A percentile compares a stretch with the other conserved stretches of the same genome.
Conservation (phyloP, 352 stramenopile species). For the Pythium biforme region DNA sequence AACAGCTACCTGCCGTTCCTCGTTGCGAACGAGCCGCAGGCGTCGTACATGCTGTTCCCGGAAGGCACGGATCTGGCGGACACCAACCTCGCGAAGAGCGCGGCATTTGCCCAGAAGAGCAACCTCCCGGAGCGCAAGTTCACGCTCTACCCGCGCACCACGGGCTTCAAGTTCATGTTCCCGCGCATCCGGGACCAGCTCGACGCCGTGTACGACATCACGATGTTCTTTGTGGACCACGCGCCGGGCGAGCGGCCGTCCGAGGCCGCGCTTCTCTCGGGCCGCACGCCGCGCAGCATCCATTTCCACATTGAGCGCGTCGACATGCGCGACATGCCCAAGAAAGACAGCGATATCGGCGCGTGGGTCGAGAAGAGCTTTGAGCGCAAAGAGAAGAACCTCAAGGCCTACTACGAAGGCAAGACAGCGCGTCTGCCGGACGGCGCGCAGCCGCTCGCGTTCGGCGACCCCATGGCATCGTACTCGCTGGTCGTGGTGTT, state of each 20-base stretch:
- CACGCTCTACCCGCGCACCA: slow-evolving; percentile 77
- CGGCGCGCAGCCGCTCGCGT: slow-evolving; percentile 45
- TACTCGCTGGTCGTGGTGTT: slow-evolving; percentile 43
- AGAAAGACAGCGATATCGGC: slow-evolving; percentile 42
- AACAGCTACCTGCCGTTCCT: slow-evolving; percentile 59
- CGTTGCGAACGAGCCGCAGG: slow-evolving; percentile 38
- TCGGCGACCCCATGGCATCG: slow-evolving; percentile 31
- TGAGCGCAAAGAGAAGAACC: slow-evolving; percentile 57
- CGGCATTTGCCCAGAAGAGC: slow-evolving; percentile 54
- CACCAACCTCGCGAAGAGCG: slow-evolving; percentile 62
- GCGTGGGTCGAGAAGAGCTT: slow-evolving; percentile 68
- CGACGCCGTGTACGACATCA: slow-evolving; percentile 77
- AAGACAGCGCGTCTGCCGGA: slow-evolving; percentile 45
- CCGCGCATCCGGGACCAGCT: slow-evolving; percentile 53
- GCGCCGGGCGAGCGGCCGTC: slow-evolving; percentile 58
- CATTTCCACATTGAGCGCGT: slow-evolving; percentile 74
- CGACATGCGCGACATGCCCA: slow-evolving; percentile 40
- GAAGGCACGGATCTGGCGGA: slow-evolving; percentile 79
- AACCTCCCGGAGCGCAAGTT: slow-evolving; percentile 44
- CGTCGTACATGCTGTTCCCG: slow-evolving; percentile 77
- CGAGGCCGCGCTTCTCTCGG: slow-evolving; percentile 58
- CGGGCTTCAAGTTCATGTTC: slow-evolving; percentile 77
- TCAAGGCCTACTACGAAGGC: slow-evolving; percentile 71
- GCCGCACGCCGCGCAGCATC: slow-evolving; percentile 55
- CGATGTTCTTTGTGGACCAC: slow-evolving; percentile 81